phyloP scores from a whole-genome alignment of 352 stramenopile species.

The Globisporangium nodosum region DNA sequence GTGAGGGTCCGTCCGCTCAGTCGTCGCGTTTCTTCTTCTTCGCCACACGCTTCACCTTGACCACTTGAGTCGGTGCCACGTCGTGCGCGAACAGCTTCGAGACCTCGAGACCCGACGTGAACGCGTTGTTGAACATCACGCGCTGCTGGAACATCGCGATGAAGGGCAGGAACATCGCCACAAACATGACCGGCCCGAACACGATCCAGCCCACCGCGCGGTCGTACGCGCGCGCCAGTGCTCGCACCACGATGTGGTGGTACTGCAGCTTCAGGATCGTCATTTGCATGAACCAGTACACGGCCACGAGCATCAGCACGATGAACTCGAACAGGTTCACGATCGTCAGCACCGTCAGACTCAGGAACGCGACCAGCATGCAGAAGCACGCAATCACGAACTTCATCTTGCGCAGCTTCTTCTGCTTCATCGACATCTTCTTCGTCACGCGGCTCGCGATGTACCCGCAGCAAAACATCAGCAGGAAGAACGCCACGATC shows the following conservation, averaged over 20 bases:
- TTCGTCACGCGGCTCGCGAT: slow-evolving; percentile 82
- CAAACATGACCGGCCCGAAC: slow-evolving; percentile 85
- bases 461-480: slow-evolving; percentile 81
- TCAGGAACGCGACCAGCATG: slow-evolving; percentile 57
- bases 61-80: slow-evolving; percentile 65
- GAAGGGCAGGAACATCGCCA: slow-evolving; percentile 88
- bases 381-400: slow-evolving; percentile 73
- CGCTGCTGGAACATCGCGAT: slow-evolving; percentile 85
- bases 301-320: slow-evolving; percentile 58
- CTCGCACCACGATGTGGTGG: slow-evolving; percentile 80
- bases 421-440: slow-evolving; percentile 89
- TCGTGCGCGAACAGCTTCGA: slow-evolving; percentile 88
- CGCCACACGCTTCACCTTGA: slow-evolving; percentile 84
- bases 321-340: slow-evolving; percentile 70
- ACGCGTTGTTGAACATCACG: slow-evolving; percentile 90
- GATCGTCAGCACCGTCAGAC: slow-evolving; percentile 65
- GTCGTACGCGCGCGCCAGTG: slow-evolving; percentile 67
- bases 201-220: slow-evolving; percentile 83
- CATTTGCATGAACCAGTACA: slow-evolving; percentile 87
- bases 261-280: slow-evolving; percentile 75
- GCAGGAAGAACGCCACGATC: slow-evolving; percentile 62
- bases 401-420: slow-evolving; percentile 87
- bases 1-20: slow-evolving; percentile 16
- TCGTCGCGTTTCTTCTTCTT: slow-evolving; percentile 90
- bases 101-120: slow-evolving; percentile 83